Evolutionary conservation across 495 filamentous ascomycete genomes (phyloP), one percentile per base, ranked within the genome.

Genomic region (Aspergillus mulundensis): DNA sequence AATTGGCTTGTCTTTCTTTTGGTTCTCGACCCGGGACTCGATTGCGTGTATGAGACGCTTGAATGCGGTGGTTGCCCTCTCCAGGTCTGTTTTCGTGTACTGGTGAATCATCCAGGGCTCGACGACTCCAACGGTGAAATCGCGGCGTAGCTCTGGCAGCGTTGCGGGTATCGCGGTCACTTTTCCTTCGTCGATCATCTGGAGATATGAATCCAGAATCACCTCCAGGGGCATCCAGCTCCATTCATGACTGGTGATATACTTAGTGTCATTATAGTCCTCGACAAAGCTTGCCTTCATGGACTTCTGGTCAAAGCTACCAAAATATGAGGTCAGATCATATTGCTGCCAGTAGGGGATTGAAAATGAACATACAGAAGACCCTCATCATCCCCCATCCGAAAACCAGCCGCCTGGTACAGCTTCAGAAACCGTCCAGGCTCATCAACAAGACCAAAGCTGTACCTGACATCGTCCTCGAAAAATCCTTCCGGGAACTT

Each of bases 171-270:
- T 41, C 28, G 23, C 32, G 28, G 50, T 24, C 24, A 50, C 57
- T 32, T 60, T 60, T 45, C 32, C 52, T 47, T 60, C 52, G 25
- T 56, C 57, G 24, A 47, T 40, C 46, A 60, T 55, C 16, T 56
- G 46, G 39, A 60, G 52, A 52, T 60, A 60, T 23, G 46, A 38
- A 23, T 50, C 46, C 7, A 60, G 52, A 32, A 60, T 60, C 30
- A 56, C 57, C 23, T 60, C 57, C 25, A 60, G 39, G 46, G 57
- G 57, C 57, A 55, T 55, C 52, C 52, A 51, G 52, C 57, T 44
- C 57, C 57, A 55, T 50, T 54, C 44, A 20, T 54, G 43, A 11
- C 40, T 47, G 30, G 28, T 47, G 25, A 28, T 8, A 3, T 4
- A 4, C 25, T 8, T 28, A 28, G 25, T 28, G 8, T 28, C 25